Base-by-base conservation (phyloP, 1,284 basidiomycete species). In the Ceraceosorus guamensis region DNA sequence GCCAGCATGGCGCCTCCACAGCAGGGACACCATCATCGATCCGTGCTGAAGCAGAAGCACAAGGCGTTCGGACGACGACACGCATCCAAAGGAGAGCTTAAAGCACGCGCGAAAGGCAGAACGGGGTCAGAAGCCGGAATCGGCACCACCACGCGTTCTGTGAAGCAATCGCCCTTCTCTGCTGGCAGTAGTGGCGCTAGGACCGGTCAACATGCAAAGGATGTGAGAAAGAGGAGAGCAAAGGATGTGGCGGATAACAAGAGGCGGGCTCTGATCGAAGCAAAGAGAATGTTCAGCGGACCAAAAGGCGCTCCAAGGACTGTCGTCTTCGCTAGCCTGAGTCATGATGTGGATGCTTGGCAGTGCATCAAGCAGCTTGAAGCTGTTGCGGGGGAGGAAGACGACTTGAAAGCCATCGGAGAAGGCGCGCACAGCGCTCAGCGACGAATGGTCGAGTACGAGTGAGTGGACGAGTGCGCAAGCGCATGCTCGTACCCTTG, bases 291-390 rank as follows among this genome's bases (percentile, higher is more conserved):
- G 45, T 24, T 24, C 24, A 24, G 44, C 18, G 51, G 43, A 50
- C 44, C 24, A 2, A 86, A 88, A 65, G 87, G 88, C 6, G 85
- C 86, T 1, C 87, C 88, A 13, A 81, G 88, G 34, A 85, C 90
- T 53, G 84, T 89, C 10, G 85, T 87, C 0, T 82, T 91, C 43
- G 81, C 92, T 30, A 86, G 89, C 2, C 79, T 93, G 24, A 85
- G 84, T 14, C 79, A 79, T 41, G 89, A 89, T 68, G 80, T 87
- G n/a, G 78, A 79, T 64, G 74, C 83, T 0, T 79, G 77, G 59
- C 78, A 77, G 50, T 80, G 82, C 1, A 82, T 85, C 0, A 71
- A 79, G 50, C 79, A 82, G 2, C 81, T 97, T n/a, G 83, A 86
- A 2, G 79, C 82, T 45, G 80, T 85, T 6, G 77, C 89, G 16